phyloP scores from a whole-genome alignment of 164 flowering plant genomes.

The Buxus sempervirens region DNA sequence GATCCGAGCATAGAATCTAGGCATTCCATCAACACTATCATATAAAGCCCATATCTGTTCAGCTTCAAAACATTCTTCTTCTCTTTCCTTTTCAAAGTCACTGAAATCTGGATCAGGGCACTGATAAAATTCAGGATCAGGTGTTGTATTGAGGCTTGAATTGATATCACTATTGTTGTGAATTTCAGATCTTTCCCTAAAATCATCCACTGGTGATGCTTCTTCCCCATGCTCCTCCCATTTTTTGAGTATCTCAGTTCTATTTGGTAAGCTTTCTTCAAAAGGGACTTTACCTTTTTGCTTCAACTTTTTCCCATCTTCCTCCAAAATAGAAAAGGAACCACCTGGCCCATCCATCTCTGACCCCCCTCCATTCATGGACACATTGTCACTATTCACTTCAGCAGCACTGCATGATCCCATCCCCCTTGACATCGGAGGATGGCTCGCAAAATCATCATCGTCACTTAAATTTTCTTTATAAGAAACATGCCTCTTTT shows the following conservation, averaged over 20 bases:
- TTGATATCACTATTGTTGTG: neutral
- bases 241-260: conserved; percentile 11
- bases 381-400: conserved; percentile 17
- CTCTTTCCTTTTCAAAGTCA: conserved; percentile 57
- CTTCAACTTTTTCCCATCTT: conserved; percentile 13
- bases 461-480: conserved; percentile 50
- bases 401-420: conserved; percentile 16
- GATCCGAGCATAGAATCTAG: conserved; percentile 79
- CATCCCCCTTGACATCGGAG: conserved; percentile 28
- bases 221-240: conserved; percentile 6
- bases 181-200: conserved; percentile 6
- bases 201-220: conserved; percentile 1
- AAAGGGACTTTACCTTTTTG: conserved; percentile 10
- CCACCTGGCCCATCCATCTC: conserved; percentile 7
- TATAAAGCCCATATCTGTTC: conserved; percentile 87
- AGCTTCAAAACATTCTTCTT: conserved; percentile 34
- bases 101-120: conserved; percentile 62
- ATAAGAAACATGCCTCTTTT: conserved; percentile 45
- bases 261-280: conserved; percentile 20
- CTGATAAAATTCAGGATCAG: conserved; percentile 19
- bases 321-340: conserved; percentile 8
- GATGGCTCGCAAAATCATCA: conserved; percentile 25
- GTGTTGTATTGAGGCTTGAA: conserved; percentile 3
- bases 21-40: conserved; percentile 76
- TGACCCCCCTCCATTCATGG: conserved; percentile 8